Evolutionary conservation across 805 yeast genomes (phyloP), one percentile per base, ranked within the genome.

Genomic region (Vanderwaltozyma tropicalis): DNA sequence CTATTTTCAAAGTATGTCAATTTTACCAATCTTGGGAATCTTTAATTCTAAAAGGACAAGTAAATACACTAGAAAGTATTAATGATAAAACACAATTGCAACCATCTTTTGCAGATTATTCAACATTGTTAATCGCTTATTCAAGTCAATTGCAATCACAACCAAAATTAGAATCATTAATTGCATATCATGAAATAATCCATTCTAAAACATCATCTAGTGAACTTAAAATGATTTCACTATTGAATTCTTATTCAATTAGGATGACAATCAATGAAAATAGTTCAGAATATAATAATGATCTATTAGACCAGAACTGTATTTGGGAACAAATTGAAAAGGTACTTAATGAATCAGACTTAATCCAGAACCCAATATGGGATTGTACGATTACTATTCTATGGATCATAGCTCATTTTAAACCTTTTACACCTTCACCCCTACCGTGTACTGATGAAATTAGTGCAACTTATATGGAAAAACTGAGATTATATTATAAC

Each of bases 351-450:
- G 38, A 30, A 6, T 21, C 52, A 2, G 46, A 44, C 22, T 37
- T 53, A n/a, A 32, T 31, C 9, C 31, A 45, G 15, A 56, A 53
- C 32, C 34, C 43, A 13, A 41, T 50, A 20, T 57, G 58, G 58
- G 53, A 48, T 16, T 49, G 61, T 38, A 51, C 58, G 1, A 34
- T 47, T 16, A 41, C 48, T 2, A 35, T 59, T n/a, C 16, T 55
- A 5, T 55, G 61, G 58, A 43, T 56, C 9, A 45, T 50, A 27
- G 35, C 56, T 2, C 61, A 53, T 41, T 51, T 56, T 26, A 57
- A 59, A 20, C 60, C 61, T 0, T 59, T 59, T 31, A 53, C 57
- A 2, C 41, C 41, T 18, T 44, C 42, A 26, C 54, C 60, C 10
- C 38, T 57, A 34, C 54, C 60, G 3, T 42, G 50, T n/a, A 46